These are phyloP conservation scores for Pythium coloratum DNA, from an alignment of 352 stramenopile species.

Conservation along the genomic window DNA sequence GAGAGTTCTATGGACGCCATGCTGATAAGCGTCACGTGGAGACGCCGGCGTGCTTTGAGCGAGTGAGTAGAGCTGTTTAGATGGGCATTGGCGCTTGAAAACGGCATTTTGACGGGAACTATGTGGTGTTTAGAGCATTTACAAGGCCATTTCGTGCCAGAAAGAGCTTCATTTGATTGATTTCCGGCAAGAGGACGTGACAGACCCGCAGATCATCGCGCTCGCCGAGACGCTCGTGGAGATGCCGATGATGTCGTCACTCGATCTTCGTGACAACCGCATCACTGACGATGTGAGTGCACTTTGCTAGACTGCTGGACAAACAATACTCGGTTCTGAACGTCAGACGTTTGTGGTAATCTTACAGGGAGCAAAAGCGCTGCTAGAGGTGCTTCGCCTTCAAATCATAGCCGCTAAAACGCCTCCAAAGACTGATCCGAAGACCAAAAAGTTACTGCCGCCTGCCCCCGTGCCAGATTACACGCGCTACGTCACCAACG, in stretches of 20 bases:
- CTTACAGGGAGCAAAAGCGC: slow-evolving; percentile 61
- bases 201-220: slow-evolving; percentile 74
- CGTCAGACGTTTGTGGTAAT: not conserved
- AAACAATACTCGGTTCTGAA: not conserved
- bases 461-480: slow-evolving; percentile 46
- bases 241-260: slow-evolving; percentile 72
- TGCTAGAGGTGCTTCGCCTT: slow-evolving; percentile 74
- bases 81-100: not conserved
- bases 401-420: slow-evolving; percentile 79
- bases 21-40: slow-evolving; percentile 59
- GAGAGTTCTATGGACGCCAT: slow-evolving; percentile 65
- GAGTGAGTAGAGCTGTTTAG: slow-evolving; percentile 26
- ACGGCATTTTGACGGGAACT: not conserved
- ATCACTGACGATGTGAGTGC: slow-evolving; percentile 72
- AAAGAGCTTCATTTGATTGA: slow-evolving; percentile 73
- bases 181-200: slow-evolving; percentile 81
- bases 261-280: slow-evolving; percentile 76
- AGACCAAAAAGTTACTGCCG: slow-evolving; percentile 51
- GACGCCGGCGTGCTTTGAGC: slow-evolving; percentile 69
- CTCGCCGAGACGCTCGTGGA: slow-evolving; percentile 73
- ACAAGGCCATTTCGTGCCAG: slow-evolving; percentile 84
- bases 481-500: slow-evolving; percentile 66
- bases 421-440: slow-evolving; percentile 43
- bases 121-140: slow-evolving; percentile 55
- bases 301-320: not conserved